Conservation (phyloP, 2,329 filamentous ascomycete species). For the Aspergillus unguis region DNA sequence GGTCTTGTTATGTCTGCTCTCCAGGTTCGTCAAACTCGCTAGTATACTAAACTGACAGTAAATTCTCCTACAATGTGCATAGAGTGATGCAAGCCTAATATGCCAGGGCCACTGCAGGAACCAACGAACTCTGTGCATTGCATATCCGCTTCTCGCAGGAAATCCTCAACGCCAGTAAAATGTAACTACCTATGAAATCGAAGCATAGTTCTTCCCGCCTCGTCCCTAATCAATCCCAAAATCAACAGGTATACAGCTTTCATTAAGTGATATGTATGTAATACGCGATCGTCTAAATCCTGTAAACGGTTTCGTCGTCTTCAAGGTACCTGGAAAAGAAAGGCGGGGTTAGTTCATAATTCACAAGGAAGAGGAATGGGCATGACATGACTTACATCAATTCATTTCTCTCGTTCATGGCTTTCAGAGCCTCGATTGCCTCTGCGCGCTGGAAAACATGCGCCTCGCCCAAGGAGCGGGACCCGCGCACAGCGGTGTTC, state of each 20-base stretch:
- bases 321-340: constrained; percentile 40
- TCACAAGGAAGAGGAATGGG: neutral
- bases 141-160: neutral
- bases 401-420: constrained; percentile 78
- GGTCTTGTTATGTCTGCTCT: neutral
- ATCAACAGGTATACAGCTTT: constrained; percentile 1
- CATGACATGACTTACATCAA: constrained; percentile 70
- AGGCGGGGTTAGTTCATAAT: constrained; percentile 1
- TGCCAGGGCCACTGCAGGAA: neutral
- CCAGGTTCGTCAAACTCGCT: too few relatives aligned
- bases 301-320: constrained; percentile 64
- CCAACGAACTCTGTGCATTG: neutral
- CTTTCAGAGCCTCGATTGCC: constrained; percentile 71
- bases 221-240: neutral
- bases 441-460: constrained; percentile 67
- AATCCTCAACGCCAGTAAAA: neutral
- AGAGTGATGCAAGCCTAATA: too few relatives aligned
- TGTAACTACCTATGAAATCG: neutral
- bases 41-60: too few relatives aligned
- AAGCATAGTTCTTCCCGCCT: neutral
- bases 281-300: constrained; percentile 51
- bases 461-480: constrained; percentile 46
- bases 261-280: neutral
- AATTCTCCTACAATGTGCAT: too few relatives aligned
- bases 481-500: constrained; percentile 63